Evolutionary conservation across 495 filamentous ascomycete genomes (phyloP).

Genomic region (Talaromyces proteolyticus): DNA sequence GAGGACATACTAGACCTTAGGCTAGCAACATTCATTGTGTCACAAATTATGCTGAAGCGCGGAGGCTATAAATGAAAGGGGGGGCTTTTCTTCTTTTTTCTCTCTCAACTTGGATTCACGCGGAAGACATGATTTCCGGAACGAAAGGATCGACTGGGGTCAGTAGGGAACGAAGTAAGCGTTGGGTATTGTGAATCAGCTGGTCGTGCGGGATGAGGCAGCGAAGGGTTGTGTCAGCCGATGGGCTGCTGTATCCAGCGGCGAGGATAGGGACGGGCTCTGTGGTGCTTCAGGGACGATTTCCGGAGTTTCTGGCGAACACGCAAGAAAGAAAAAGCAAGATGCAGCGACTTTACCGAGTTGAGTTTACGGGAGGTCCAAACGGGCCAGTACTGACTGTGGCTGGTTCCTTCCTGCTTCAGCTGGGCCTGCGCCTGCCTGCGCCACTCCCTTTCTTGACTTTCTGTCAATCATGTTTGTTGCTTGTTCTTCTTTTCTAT

Average conservation of each 20-base stretch:
- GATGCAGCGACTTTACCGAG: constrained; percentile 3
- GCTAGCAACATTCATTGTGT: constrained; percentile 37
- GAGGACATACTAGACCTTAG: constrained; percentile 41
- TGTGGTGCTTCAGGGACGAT: no score
- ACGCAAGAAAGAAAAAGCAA: neutral
- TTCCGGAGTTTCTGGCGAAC: neutral
- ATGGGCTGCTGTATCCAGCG: neutral
- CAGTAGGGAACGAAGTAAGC: constrained; percentile 4
- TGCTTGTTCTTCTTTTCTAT: no score
- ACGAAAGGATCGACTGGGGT: constrained; percentile 8
- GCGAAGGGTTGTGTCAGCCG: neutral
- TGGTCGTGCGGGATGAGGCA: neutral
- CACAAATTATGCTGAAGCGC: neutral
- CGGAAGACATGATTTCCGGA: constrained; percentile 2
- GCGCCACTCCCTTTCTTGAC: no score
- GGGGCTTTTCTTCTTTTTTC: neutral
- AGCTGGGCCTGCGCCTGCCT: no score
- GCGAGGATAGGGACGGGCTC: no score
- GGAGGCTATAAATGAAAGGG: neutral
- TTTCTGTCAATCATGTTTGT: no score
- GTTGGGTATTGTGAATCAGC: neutral
- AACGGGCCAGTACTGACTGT: no score
- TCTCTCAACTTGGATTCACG: neutral
- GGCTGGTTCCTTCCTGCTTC: no score
- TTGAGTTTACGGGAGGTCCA: neutral